Base-by-base conservation (phyloP, 1,284 basidiomycete species). In the Malassezia cuniculi region DNA sequence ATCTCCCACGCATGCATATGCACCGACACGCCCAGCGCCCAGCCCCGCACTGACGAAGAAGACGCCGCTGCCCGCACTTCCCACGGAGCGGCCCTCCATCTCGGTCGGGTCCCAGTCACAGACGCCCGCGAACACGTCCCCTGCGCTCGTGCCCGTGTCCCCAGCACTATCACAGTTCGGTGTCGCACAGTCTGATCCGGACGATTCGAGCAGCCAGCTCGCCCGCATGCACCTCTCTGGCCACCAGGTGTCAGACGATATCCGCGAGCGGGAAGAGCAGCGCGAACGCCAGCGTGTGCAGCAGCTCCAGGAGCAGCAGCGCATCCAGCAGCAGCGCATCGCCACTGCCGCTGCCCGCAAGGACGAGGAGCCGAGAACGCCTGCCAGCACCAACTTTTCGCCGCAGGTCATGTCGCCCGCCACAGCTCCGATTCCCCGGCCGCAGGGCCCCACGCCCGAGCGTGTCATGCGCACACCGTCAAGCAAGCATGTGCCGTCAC, bases 21-120 rank as follows among this genome's bases (percentile, higher is more conserved):
- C 27, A 6, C 47, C 54, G n/a, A 54, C 50, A n/a, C 53, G 54
- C 3, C 52, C 69, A 12, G 76, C 81, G 7, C 76, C 80, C 1
- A 75, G 85, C 0, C 87, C 70, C 78, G 79, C 35, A 83, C 82
- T 2, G 82, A 82, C 2, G 84, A 83, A 1, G 86, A 86, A 5
- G 75, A 87, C 9, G 83, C 78, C 32, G 84, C 83, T 12, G 60
- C 72, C 8, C 26, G 25, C 34, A 26, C 19, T 39, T 6, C 42
- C 42, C 16, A 22, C 20, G 10, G 7, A 24, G 22, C 7, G 11
- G 22, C 22, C 22, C 7, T n/a, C n/a, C n/a, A n/a, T n/a, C n/a
- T n/a, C 22, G 7, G 22, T 11, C 7, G 22, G 22, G 11, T 6
- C 6, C 22, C 22, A 24, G 7, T 24, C 22, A 24, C 22, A 24